Evolutionary conservation across 2,329 filamentous ascomycete genomes (phyloP).

Genomic region (Furcasterigmium furcatum): DNA sequence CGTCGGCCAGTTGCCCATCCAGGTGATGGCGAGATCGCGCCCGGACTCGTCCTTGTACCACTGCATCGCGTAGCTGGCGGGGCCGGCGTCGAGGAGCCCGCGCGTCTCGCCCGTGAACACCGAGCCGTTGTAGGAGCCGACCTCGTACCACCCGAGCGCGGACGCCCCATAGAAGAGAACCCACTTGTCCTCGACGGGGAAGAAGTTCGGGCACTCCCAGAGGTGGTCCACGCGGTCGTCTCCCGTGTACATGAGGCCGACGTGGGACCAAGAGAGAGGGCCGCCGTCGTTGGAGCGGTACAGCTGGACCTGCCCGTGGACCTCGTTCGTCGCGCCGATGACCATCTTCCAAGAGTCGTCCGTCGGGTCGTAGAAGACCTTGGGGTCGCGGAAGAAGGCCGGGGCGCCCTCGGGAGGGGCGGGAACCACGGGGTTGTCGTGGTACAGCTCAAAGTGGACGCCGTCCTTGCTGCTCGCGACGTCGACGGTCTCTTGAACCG

Average conservation of each 20-base stretch:
- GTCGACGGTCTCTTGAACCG: constrained; percentile 14
- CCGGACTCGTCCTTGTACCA: constrained; percentile 24
- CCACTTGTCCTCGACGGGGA: constrained; percentile 21
- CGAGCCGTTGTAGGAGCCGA: constrained; percentile 16
- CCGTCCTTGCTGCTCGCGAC: constrained; percentile 18
- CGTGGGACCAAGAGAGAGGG: constrained; percentile 15
- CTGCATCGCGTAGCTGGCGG: constrained; percentile 23
- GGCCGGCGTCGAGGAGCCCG: constrained; percentile 18
- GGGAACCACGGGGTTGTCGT: constrained; percentile 13
- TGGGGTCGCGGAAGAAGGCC: constrained; percentile 18
- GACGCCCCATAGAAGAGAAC: constrained; percentile 20
- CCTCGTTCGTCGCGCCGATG: constrained; percentile 14
- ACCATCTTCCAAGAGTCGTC: constrained; percentile 19
- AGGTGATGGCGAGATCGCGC: constrained; percentile 19
- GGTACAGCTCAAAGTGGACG: constrained; percentile 12
- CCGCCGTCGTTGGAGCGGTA: constrained; percentile 11
- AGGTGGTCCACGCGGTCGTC: constrained; percentile 18
- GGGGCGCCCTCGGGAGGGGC: constrained; percentile 12
- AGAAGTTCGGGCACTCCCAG: constrained; percentile 22
- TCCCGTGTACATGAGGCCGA: constrained; percentile 17
- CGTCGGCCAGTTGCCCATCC: constrained; percentile 21
- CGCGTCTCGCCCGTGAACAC: constrained; percentile 18
- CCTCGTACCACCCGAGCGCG: constrained; percentile 16
- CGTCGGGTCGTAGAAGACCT: constrained; percentile 17
- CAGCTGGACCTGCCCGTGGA: constrained; percentile 15